Conservation (phyloP, 495 filamentous ascomycete species). For the Lasiosphaeris hirsuta region DNA sequence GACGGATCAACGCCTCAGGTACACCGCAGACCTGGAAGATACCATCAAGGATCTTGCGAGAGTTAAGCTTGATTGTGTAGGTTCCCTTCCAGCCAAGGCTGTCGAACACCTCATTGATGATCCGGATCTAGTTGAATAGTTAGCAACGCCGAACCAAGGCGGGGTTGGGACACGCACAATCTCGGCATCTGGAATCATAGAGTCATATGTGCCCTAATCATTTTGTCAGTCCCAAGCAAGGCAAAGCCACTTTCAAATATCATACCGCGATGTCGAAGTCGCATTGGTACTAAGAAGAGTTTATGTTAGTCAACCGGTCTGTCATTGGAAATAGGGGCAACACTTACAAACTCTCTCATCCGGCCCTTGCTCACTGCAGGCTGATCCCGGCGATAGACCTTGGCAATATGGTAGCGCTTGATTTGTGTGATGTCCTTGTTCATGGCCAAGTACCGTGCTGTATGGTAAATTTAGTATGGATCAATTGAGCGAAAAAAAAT, state of each 20-base stretch:
- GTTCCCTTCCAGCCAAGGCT: slow-evolving; percentile 65
- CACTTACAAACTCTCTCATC: slow-evolving; percentile 75
- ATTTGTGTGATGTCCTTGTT: slow-evolving; percentile 75
- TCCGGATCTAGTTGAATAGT: slow-evolving; percentile 39
- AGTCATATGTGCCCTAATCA: slow-evolving; percentile 55
- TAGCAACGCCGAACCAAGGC: background rate
- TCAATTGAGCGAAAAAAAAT: background rate
- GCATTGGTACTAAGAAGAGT: slow-evolving; percentile 66
- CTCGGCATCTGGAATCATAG: slow-evolving; percentile 97
- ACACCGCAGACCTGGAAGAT: slow-evolving; percentile 90
- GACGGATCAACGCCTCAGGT: slow-evolving; percentile 76
- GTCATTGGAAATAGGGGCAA: background rate
- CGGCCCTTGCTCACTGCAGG: slow-evolving; percentile 55
- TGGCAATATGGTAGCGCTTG: slow-evolving; percentile 90
- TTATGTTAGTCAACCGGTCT: background rate
- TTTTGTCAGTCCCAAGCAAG: too few relatives aligned
- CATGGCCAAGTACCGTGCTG: slow-evolving; percentile 86
- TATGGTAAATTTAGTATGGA: background rate
- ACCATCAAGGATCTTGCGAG: slow-evolving; percentile 90
- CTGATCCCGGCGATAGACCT: slow-evolving; percentile 61
- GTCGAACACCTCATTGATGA: slow-evolving; percentile 79
- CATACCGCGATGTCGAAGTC: slow-evolving; percentile 41
- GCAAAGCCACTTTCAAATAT: too few relatives aligned
- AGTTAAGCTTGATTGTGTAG: slow-evolving; percentile 88
- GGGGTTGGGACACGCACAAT: slow-evolving; percentile 48